Evolutionary conservation across 345 rosid species (phyloP), one percentile per base, ranked within the genome.

Genomic region (Hibiscus mutabilis): DNA sequence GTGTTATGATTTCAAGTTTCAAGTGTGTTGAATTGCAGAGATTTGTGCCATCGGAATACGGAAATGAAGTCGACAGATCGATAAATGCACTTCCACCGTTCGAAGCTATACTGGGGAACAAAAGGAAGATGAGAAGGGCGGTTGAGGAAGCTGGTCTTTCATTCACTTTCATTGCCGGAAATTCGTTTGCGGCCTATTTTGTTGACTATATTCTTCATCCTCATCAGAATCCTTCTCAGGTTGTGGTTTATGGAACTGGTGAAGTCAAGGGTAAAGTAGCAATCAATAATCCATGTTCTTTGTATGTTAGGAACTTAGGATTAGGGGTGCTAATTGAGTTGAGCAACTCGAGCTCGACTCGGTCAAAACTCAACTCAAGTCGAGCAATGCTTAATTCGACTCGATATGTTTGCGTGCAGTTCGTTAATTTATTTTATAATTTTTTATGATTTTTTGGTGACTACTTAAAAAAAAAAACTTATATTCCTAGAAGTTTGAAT

Each of bases 21-120:
- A 49, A 49, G 18, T 49, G 8, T 0, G 19, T 16, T 47, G n/a
- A 47, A 15, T 13, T 27, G 19, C 13, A 82, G 84, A 79, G 88
- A 73, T 85, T 85, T 21, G 31, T 82, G 10, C 84, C 88, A 0
- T 85, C 88, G 1, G 84, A 81, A 1, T 85, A 73, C 3, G 84
- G 83, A 42, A 37, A 67, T 3, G 82, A 81, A n/a, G 80, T 59
- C 22, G 89, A 83, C 9, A 75, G 81, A 62, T 47, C 66, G 15
- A 66, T 0, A 4, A 12, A 1, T 2, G 72, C 74, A 10, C 72
- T 81, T n/a, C 84, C 82, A 10, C 82, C 86, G 0, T 81, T 85
- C 27, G 76, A 79, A 24, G 77, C 76, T 1, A n/a, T 16, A 1
- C 71, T 83, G 0, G 82, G 78, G 0, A 76, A 66, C 29, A 85